Base-by-base conservation (phyloP, 2,329 filamentous ascomycete species). In the Coniochaeta ligniaria region DNA sequence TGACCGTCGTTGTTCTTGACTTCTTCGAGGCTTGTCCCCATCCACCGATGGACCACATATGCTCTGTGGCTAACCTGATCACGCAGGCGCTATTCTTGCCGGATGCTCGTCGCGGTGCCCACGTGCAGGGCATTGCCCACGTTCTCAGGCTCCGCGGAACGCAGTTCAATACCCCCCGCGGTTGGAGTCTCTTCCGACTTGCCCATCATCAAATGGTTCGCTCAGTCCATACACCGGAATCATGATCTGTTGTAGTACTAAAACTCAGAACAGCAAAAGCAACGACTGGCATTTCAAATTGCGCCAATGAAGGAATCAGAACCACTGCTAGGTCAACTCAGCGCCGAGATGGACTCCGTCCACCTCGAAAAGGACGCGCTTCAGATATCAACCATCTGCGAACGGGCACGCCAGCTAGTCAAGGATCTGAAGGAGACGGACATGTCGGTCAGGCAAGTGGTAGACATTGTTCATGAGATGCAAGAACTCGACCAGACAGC, bases 121-220 rank as follows among this genome's bases (percentile, higher is more conserved):
- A 76, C 61, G 67, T 70, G 12, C 72, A 76, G 59, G 74, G 74
- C 17, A 76, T 77, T 73, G 73, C 73, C 4, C 73, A 76, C 31
- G 74, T 76, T 9, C 64, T 76, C 31, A 67, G 74, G 20, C 65
- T 76, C 0, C 69, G 74, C 17, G 74, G 74, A 9, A 63, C 68
- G 17, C 69, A 72, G 54, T 67, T 76, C 26, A 66, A 75, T 47
- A 68, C 68, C 57, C 60, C 74, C 28, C 70, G 75, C 26, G 72
- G 73, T 20, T 77, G 74, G 75, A 70, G 73, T 45, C 65, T 77
- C 3, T 76, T 76, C 59, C 68, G 74, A 17, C 67, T 77, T 33
- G 73, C 73, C 22, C 72, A 76, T 55, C 75, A 77, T 59, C 66
- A 74, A 7, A 62, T 76, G 43, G 43, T 47, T 22, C 16, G 43